Conservation (phyloP, 1,139 yeast genomes). For the Blastobotrys serpentis region DNA sequence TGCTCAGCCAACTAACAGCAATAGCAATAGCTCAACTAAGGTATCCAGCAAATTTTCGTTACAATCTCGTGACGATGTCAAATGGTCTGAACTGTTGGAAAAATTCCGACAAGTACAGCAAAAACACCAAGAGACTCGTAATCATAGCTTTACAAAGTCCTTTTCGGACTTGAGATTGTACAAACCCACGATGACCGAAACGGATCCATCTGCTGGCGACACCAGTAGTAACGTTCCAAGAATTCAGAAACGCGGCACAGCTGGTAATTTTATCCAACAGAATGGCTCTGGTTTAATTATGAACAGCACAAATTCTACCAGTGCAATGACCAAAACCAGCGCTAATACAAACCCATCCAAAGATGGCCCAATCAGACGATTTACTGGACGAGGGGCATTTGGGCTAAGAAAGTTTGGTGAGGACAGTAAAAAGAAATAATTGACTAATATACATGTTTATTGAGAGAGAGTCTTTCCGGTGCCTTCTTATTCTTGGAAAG, state of each 20-base stretch:
- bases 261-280: constrained; percentile 5
- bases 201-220: background rate
- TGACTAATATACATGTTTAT: too few relatives aligned
- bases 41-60: constrained; percentile 10
- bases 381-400: constrained; percentile 19
- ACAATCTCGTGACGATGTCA: constrained; percentile 27
- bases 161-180: constrained; percentile 18
- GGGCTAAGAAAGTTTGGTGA: constrained; percentile 21
- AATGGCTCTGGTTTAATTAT: background rate
- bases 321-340: constrained; percentile 9
- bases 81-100: constrained; percentile 59
- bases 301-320: background rate
- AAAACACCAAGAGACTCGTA: constrained; percentile 47
- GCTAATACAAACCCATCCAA: background rate
- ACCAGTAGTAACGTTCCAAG: background rate
- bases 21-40: constrained; percentile 4
- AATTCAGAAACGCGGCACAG: background rate
- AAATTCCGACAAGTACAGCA: constrained; percentile 62
- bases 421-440: constrained; percentile 8
- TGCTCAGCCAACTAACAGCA: constrained; percentile 1
- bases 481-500: too few relatives aligned
- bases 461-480: too few relatives aligned
- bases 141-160: constrained; percentile 19
- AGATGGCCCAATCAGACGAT: constrained; percentile 10
- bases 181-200: background rate